phyloP scores from a whole-genome alignment of 768 basidiomycete genomes.

The Psilocybe cyanescens region DNA sequence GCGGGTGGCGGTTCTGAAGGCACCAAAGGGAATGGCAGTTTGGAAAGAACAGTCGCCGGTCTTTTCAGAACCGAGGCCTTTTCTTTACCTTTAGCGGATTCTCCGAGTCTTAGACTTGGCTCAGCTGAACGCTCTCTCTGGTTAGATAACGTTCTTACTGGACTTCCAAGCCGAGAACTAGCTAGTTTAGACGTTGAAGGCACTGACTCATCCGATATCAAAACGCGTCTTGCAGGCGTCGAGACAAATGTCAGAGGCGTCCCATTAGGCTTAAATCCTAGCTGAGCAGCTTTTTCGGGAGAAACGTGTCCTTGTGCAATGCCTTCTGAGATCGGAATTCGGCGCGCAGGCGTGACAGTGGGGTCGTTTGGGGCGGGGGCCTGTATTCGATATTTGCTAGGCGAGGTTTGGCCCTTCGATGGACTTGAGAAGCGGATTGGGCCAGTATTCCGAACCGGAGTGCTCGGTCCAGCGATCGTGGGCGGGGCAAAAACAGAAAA shows the following conservation, averaged over 20 bases:
- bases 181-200: slow-evolving; percentile 21
- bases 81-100: slow-evolving; percentile 27
- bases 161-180: slow-evolving; percentile 16
- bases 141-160: slow-evolving; percentile 11
- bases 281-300: slow-evolving; percentile 45
- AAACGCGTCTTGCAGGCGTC: slow-evolving; percentile 28
- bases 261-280: slow-evolving; percentile 29
- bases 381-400: slow-evolving; percentile 35
- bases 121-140: slow-evolving; percentile 18
- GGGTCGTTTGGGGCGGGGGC: slow-evolving; percentile 36
- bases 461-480: slow-evolving; percentile 22
- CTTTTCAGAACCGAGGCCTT: slow-evolving; percentile 14
- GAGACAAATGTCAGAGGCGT: slow-evolving; percentile 19
- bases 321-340: slow-evolving; percentile 60
- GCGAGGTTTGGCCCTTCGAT: slow-evolving; percentile 26
- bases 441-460: slow-evolving; percentile 22
- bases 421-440: slow-evolving; percentile 31
- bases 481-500: slow-evolving; percentile 32
- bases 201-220: slow-evolving; percentile 24
- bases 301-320: slow-evolving; percentile 54
- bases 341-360: slow-evolving; percentile 62
- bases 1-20: slow-evolving; percentile 13
- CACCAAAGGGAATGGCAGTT: slow-evolving; percentile 42
- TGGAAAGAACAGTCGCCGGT: slow-evolving; percentile 11
- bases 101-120: slow-evolving; percentile 5